phyloP scores from a whole-genome alignment of 2,329 filamentous ascomycete species.

The Paramyrothecium sp. region DNA sequence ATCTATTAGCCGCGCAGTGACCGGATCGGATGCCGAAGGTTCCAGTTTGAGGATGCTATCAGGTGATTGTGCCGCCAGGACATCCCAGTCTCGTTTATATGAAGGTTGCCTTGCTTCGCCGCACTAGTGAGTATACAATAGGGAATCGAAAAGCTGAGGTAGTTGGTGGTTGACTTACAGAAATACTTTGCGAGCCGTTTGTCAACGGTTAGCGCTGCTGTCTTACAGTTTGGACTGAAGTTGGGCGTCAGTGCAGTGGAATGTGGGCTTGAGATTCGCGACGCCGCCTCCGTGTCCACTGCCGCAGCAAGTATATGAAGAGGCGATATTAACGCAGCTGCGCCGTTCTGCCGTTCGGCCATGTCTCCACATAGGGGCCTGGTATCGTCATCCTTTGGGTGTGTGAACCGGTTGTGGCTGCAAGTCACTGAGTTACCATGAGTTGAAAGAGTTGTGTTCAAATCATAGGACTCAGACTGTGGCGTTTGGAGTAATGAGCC shows the following conservation, averaged over 20 bases:
- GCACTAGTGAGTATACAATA: no score
- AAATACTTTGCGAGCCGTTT: constrained; percentile 10
- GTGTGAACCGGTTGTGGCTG: not conserved
- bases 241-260: not conserved
- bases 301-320: constrained; percentile 19
- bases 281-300: not conserved
- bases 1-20: constrained; percentile 17
- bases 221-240: not conserved
- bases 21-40: constrained; percentile 15
- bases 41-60: constrained; percentile 18
- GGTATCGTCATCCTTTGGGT: not conserved
- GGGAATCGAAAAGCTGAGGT: not conserved
- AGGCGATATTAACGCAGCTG: constrained; percentile 7
- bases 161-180: constrained; percentile 1
- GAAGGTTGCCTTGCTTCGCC: no score
- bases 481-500: not conserved
- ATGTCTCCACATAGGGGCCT: no score
- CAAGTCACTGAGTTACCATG: not conserved
- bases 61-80: constrained; percentile 14
- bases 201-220: not conserved
- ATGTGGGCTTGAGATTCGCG: not conserved
- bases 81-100: constrained; percentile 18
- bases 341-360: no score
- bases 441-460: no score
- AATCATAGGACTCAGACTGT: not conserved